A percentile compares a stretch with the other conserved stretches of the same genome.
Conservation (phyloP, 805 yeast species). For the Kregervanrija delftensis region DNA sequence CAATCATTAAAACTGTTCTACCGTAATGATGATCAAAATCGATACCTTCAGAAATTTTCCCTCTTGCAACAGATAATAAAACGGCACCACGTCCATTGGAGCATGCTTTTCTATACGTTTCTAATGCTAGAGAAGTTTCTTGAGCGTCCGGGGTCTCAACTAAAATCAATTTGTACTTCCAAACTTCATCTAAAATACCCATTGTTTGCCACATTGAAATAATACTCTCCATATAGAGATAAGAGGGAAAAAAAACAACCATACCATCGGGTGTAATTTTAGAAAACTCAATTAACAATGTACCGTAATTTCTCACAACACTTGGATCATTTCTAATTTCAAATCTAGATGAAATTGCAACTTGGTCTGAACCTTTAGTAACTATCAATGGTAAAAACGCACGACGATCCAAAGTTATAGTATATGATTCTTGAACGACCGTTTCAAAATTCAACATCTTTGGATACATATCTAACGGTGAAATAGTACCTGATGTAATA, state of each 20-base stretch:
- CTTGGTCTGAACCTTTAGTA: conserved; percentile 97
- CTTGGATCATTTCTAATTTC: conserved; percentile 97
- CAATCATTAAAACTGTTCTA: conserved; percentile 95
- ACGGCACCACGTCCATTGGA: conserved; percentile 98
- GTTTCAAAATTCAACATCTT: conserved; percentile 92
- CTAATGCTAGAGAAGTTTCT: conserved; percentile 92
- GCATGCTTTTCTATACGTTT: conserved; percentile 93
- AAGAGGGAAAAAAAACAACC: conserved; percentile 96
- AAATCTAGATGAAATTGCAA: conserved; percentile 90
- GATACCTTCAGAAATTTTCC: conserved; percentile 96
- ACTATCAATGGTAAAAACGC: conserved; percentile 94
- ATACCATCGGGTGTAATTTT: conserved; percentile 97
- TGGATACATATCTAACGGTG: conserved; percentile 98
- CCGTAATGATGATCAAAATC: conserved; percentile 99
- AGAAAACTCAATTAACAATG: conserved; percentile 82
- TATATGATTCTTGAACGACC: conserved; percentile 87
- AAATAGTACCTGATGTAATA: conserved; percentile 95
- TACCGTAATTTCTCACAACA: conserved; percentile 95
- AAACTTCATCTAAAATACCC: conserved; percentile 97
- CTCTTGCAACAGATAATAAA: conserved; percentile 94
- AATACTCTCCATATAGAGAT: conserved; percentile 95
- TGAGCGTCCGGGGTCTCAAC: conserved; percentile 99
- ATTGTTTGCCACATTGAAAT: conserved; percentile 98
- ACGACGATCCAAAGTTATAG: conserved; percentile 90
- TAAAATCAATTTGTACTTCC: conserved; percentile 91